Evolutionary conservation across 1,284 basidiomycete species (phyloP), one percentile per base, ranked within the genome.

Genomic region (Trametes versicolor): DNA sequence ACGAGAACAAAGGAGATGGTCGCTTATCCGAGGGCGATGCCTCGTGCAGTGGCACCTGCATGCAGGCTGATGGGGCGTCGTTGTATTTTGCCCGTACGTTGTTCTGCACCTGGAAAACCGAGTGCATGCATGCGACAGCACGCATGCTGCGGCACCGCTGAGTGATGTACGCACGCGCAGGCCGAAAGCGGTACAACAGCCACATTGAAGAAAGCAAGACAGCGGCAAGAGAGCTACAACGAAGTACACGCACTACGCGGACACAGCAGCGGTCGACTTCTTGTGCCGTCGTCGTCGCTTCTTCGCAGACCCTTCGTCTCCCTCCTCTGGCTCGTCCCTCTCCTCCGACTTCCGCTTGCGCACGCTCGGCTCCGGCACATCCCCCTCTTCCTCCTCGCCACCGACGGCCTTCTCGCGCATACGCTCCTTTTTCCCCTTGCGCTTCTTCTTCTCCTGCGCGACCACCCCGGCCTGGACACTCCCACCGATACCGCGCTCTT

Each of bases 371-470:
- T 59, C 43, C 29, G 25, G 10, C 32, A 34, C 53, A 25, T 53
- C 66, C 23, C 36, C 65, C 34, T 61, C 59, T 48, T 57, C 69
- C 6, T 53, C 72, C 29, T 47, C 73, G 6, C 58, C 76, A n/a
- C 66, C 72, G 10, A 58, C 73, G 36, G 71, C 77, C 72, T 81
- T 88, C 68, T 80, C 72, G 71, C 80, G 86, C 81, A 85, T 80
- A 47, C 91, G 82, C 79, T 93, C 91, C 80, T 92, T 93, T 84
- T 88, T 92, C 6, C 91, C 91, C 73, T 85, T 91, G 70, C 91
- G 78, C 77, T 89, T 91, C 82, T 90, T 80, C 60, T 72, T 70
- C 58, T 77, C 80, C 59, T 68, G 68, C 15, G 64, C 64, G 19
- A 63, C 63, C 21, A 47, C 50, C 29, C 32, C 56, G 27, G 64